Conservation (phyloP, 352 stramenopile genomes). For the Stramenopiles sp. region DNA sequence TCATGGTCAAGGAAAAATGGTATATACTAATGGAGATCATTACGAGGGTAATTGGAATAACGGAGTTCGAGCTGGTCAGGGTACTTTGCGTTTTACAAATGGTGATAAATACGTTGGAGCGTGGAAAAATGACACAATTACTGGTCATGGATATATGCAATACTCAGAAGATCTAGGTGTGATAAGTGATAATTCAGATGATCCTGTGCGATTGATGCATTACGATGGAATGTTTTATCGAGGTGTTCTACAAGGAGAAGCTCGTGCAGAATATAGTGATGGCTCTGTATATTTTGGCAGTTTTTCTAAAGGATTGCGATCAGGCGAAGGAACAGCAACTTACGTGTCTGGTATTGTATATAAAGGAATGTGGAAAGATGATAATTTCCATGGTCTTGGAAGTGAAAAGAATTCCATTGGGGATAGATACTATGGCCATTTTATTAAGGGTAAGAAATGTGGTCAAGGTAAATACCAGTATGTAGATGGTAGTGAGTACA, state of each 20-base stretch:
- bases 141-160: constrained; percentile 20
- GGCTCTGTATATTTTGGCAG: neutral
- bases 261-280: too few relatives aligned
- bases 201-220: too few relatives aligned
- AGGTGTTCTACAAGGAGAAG: too few relatives aligned
- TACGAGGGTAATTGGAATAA: constrained; percentile 27
- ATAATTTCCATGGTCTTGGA: neutral
- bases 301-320: neutral
- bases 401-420: too few relatives aligned
- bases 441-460: neutral
- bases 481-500: neutral
- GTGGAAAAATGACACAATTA: constrained; percentile 19
- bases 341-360: constrained; percentile 7
- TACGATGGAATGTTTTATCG: too few relatives aligned
- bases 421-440: too few relatives aligned
- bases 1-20: constrained; percentile 26
- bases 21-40: constrained; percentile 27
- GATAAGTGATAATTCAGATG: constrained; percentile 1
- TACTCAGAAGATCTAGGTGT: too few relatives aligned
- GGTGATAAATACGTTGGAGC: constrained; percentile 24
- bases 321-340: neutral
- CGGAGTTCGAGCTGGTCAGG: constrained; percentile 29
- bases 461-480: too few relatives aligned
- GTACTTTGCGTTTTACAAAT: constrained; percentile 36
- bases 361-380: constrained; percentile 4